Base-by-base conservation (phyloP, 1,284 basidiomycete species). In the Moesziomyces sp. region DNA sequence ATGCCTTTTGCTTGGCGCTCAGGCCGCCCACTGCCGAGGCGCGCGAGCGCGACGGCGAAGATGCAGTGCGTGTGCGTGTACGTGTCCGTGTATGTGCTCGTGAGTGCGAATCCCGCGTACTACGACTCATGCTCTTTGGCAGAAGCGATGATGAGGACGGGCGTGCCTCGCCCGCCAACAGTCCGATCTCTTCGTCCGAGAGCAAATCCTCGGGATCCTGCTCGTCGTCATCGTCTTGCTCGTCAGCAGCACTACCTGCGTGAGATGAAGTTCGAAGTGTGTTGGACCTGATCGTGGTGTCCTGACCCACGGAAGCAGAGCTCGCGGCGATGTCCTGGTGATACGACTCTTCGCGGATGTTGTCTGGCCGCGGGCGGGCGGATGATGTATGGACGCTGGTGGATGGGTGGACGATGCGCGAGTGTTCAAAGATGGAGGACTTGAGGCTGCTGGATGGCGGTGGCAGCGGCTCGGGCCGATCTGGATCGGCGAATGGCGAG, bases 1-100 rank as follows among this genome's bases (percentile, higher is more conserved):
- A 84, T 0, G 96, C 96, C 74, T 69, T 78, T 43, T 79, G 73
- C 58, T 70, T 74, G 8, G 60, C 59, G 21, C 49, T 64, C 19
- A 78, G 59, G 9, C 77, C 68, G 1, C 67, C 69, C 3, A 73
- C 52, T 0, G 60, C 61, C 4, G 64, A 66, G 23, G 63, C 68
- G 9, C 63, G 63, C 8, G 70, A 73, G 18, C 65, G 52, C 16
- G 65, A 53, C 4, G 59, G 56, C 13, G 48, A 24, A 18, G 64
- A 42, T 18, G 61, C 55, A 6, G 58, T 55, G 16, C 52, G 55
- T 28, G 43, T 49, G 19, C 57, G 62, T 3, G 71, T 44, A 3
- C 60, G 40, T n/a, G 71, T 45, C 1, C 60, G 34, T n/a, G 58
- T 56, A n/a, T n/a, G n/a, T n/a, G n/a, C n/a, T 10, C 52, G 55